These are phyloP conservation scores for Phytophthora aleatoria DNA, from an alignment of 352 stramenopile species.

Conservation along the genomic window DNA sequence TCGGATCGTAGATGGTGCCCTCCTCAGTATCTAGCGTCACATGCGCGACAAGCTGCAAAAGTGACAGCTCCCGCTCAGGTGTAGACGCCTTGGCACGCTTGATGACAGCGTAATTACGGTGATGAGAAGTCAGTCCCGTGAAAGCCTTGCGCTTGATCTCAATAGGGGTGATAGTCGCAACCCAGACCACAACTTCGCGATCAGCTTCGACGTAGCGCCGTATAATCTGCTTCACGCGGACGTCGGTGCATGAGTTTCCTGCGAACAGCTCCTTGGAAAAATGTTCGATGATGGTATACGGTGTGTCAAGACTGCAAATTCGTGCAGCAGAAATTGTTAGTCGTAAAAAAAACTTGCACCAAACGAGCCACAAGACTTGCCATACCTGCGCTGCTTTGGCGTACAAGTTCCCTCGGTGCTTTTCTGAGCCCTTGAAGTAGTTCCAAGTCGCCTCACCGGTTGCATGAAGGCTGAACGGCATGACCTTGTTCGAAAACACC, in stretches of 20 bases:
- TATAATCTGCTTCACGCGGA: conserved; percentile 34
- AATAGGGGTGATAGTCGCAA: conserved; percentile 28
- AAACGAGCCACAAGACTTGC: not conserved
- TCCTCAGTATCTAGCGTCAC: conserved; percentile 47
- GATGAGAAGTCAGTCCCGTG: conserved; percentile 34
- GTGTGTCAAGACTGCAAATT: conserved; percentile 25
- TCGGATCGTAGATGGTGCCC: conserved; percentile 33
- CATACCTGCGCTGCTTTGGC: conserved; percentile 37
- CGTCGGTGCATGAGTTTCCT: conserved; percentile 32
- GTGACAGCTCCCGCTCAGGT: conserved; percentile 30
- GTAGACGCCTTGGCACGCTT: conserved; percentile 39
- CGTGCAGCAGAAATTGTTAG: not conserved
- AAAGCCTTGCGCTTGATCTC: conserved; percentile 27
- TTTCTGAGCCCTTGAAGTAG: conserved; percentile 42
- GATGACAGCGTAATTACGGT: conserved; percentile 65
- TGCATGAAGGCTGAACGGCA: conserved; percentile 32
- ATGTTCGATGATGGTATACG: conserved; percentile 40
- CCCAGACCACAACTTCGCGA: conserved; percentile 36
- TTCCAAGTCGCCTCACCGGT: conserved; percentile 39
- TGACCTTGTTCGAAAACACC: conserved; percentile 37
- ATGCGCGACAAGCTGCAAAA: conserved; percentile 54
- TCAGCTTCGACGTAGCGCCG: conserved; percentile 30
- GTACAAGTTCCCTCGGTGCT: conserved; percentile 39
- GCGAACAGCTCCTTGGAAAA: conserved; percentile 40
- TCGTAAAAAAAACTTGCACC: not conserved